A percentile compares a stretch with the other conserved stretches of the same genome.
Conservation (phyloP, 2,329 filamentous ascomycete genomes). For the Phyllosticta citrichinensis region DNA sequence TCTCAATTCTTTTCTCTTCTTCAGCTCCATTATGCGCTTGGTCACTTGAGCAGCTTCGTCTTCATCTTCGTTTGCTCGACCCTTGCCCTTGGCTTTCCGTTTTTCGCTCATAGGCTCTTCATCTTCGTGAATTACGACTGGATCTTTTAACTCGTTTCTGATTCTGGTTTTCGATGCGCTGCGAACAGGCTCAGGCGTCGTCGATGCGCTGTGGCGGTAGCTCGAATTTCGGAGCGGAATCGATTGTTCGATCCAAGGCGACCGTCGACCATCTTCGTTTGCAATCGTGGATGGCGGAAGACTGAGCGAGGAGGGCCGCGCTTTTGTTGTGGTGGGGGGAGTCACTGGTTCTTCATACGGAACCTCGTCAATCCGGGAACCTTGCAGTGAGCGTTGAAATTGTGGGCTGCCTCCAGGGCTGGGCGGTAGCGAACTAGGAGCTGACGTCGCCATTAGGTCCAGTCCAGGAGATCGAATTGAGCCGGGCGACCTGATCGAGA, state of each 20-base stretch:
- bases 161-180: conserved; percentile 16
- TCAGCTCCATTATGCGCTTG: conserved; percentile 47
- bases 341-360: conserved; percentile 4
- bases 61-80: conserved; percentile 5
- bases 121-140: conserved; percentile 20
- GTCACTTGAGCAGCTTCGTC: conserved; percentile 46
- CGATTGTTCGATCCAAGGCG: neutral
- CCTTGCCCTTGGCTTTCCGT: conserved; percentile 17
- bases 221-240: neutral
- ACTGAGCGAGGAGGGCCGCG: neutral
- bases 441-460: neutral
- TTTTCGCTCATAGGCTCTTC: conserved; percentile 15
- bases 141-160: conserved; percentile 18
- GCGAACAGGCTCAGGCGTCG: conserved; percentile 13
- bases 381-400: conserved; percentile 5
- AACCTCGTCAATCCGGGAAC: conserved; percentile 6
- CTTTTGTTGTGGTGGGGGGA: neutral
- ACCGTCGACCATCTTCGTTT: neutral
- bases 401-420: neutral
- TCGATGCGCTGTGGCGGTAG: neutral
- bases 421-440: neutral
- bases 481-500: neutral
- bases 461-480: neutral
- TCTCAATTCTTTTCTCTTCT: conserved; percentile 46
- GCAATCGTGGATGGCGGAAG: neutral